phyloP scores from a whole-genome alignment of 2,329 filamentous ascomycete genomes.

The Colletotrichum salicis region DNA sequence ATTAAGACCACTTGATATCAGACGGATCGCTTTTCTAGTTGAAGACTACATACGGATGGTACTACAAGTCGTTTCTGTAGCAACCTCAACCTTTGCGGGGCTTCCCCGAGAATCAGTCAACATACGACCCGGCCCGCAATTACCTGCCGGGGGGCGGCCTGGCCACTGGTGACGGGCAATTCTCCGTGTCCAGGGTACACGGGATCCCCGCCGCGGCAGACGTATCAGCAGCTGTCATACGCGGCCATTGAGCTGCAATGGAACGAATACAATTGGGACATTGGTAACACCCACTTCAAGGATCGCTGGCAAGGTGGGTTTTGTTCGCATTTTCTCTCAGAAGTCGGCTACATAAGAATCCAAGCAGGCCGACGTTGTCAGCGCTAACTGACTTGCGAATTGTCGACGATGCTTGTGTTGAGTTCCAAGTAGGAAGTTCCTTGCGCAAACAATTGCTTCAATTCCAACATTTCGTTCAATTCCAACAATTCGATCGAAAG shows the following conservation, averaged over 20 bases:
- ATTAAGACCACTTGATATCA: too few relatives aligned
- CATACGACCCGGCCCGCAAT: background rate
- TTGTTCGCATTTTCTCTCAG: background rate
- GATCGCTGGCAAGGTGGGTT: background rate
- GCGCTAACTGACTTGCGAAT: background rate
- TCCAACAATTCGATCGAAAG: background rate
- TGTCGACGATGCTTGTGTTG: background rate
- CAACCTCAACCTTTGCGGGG: background rate
- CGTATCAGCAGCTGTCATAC: background rate
- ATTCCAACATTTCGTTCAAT: too few relatives aligned
- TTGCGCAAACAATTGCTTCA: too few relatives aligned
- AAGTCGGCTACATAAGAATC: background rate
- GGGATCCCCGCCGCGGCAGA: background rate
- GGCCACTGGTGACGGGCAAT: background rate
- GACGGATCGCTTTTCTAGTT: too few relatives aligned
- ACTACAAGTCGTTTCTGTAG: background rate
- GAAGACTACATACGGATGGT: background rate
- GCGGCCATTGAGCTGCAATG: background rate
- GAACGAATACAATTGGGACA: background rate
- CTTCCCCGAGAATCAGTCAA: background rate
- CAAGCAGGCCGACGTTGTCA: too few relatives aligned
- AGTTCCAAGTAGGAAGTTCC: too few relatives aligned
- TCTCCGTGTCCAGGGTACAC: background rate
- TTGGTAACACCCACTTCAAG: background rate
- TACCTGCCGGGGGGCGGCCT: background rate